Base-by-base conservation (phyloP, 108 stramenopile genomes). In the Nitzschia sp. region DNA sequence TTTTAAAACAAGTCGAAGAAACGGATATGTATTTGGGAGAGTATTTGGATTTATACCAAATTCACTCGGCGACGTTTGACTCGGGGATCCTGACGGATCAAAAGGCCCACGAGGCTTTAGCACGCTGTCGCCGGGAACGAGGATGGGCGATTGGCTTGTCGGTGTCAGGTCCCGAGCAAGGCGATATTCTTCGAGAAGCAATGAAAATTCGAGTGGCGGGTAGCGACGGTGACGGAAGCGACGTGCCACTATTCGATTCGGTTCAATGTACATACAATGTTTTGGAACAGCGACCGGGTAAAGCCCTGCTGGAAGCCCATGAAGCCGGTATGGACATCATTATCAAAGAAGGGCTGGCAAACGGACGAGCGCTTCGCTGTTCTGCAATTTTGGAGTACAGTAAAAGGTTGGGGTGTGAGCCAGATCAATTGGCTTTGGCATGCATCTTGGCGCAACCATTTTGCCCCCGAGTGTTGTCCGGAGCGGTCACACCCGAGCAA, bases 261-360 rank as follows among this genome's bases (percentile, higher is more conserved):
- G 87, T 93, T 9, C 91, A 93, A 79, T 89, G 86, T 45, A 93
- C 91, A 24, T 93, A 74, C 81, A 93, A 93, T 64, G 47, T 86
- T 21, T 42, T 90, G 42, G 91, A 93, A 46, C 91, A 93, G 71
- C 71, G 80, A 5, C 80, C 88, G 21, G 72, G 57, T 6, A 32
- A 45, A 8, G 75, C 77, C 35, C 66, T 93, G 21, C 23, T 77
- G 33, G 81, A 84, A 61, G 91, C 91, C 15, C 74, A 79, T 31
- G 46, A 78, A 31, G 55, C 65, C 0, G 91, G 91, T 1, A 73
- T 85, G 78, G 87, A 88, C 70, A 77, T 93, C 45, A 88, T 93
- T 45, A 80, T 93, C 68, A 93, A 93, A 66, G 91, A 93, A 66
- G 91, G 88, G 17, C 57, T 93, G 53, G 91, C 88, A 19, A 93